phyloP scores from a whole-genome alignment of 2,329 filamentous ascomycete genomes.

The Aspergillus carbonarius region DNA sequence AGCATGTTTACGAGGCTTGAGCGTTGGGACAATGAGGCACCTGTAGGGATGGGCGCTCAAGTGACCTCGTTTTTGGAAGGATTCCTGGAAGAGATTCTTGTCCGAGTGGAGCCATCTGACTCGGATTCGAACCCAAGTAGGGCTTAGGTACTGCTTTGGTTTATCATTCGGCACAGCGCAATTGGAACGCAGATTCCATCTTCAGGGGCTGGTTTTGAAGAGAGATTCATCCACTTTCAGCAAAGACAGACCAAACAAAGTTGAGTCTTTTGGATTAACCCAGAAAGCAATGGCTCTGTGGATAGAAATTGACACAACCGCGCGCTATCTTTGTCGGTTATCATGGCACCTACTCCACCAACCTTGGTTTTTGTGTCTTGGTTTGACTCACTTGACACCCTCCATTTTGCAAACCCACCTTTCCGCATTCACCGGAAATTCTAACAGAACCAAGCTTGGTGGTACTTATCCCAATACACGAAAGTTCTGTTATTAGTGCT shows the following conservation, averaged over 20 bases:
- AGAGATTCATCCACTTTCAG: background rate
- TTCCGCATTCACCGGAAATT: background rate
- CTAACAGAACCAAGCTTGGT: background rate
- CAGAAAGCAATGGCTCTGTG: background rate
- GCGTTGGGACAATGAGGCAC: constrained; percentile 77
- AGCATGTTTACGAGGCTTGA: constrained; percentile 88
- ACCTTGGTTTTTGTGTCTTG: background rate
- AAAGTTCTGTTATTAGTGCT: background rate
- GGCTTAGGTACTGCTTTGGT: background rate
- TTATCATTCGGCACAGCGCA: background rate
- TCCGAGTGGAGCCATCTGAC: constrained; percentile 77
- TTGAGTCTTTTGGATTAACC: background rate
- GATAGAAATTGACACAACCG: background rate
- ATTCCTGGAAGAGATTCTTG: constrained; percentile 87
- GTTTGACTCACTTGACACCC: background rate
- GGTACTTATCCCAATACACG: background rate
- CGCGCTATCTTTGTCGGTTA: background rate
- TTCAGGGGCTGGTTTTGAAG: background rate
- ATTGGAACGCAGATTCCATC: background rate
- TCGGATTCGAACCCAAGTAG: constrained; percentile 11
- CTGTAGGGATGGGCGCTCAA: constrained; percentile 90
- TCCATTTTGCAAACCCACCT: background rate
- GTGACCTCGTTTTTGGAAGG: constrained; percentile 88
- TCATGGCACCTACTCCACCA: background rate
- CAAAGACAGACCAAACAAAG: background rate